These are phyloP conservation scores for Epichloe amarillans DNA, from an alignment of 2,329 filamentous ascomycete species.

Conservation along the genomic window DNA sequence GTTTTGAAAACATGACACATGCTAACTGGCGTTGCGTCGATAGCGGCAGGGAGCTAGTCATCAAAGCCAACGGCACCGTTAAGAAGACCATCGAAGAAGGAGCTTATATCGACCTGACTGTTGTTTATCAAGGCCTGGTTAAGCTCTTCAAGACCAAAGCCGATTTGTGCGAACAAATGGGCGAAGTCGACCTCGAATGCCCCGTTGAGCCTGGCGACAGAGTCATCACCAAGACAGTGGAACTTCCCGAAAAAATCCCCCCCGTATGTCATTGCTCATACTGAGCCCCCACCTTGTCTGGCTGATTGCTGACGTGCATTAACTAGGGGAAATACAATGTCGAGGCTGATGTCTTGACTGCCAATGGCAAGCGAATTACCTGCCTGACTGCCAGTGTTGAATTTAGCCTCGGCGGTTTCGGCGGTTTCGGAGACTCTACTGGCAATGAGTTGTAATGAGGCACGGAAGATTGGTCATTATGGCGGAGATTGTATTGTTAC, in stretches of 20 bases:
- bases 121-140: conserved; percentile 94
- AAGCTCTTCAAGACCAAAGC: conserved; percentile 68
- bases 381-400: conserved; percentile 67
- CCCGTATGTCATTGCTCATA: conserved; percentile 47
- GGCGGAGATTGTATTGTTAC: not conserved
- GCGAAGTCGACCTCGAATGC: conserved; percentile 79
- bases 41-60: conserved; percentile 66
- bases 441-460: conserved; percentile 27
- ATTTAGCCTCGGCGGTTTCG: conserved; percentile 33
- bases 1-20: not conserved
- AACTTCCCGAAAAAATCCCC: conserved; percentile 76
- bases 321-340: conserved; percentile 78
- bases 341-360: conserved; percentile 68
- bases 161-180: conserved; percentile 80
- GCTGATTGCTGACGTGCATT: not conserved
- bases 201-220: conserved; percentile 71
- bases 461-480: not conserved
- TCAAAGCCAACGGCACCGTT: conserved; percentile 68
- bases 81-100: conserved; percentile 59
- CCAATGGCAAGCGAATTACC: conserved; percentile 62
- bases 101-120: conserved; percentile 67
- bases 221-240: conserved; percentile 64
- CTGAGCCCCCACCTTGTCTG: not conserved
- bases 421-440: conserved; percentile 23
- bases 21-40: conserved; percentile 12